Conservation (phyloP, 2,329 filamentous ascomycete species). For the Ophiostoma sp. region DNA sequence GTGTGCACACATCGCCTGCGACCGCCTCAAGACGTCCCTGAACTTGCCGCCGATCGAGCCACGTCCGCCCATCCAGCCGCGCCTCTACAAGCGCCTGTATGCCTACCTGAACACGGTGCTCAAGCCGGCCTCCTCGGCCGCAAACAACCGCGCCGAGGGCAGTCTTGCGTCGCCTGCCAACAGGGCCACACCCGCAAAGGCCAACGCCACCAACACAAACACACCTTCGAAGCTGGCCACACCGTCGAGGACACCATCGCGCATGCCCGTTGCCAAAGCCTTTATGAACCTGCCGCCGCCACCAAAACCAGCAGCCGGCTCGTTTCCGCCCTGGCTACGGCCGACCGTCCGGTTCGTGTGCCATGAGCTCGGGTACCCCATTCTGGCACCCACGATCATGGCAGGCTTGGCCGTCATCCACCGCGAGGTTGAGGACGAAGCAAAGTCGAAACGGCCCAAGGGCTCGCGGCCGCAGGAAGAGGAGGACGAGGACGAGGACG, state of each 20-base stretch:
- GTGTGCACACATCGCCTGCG: slow-evolving; percentile 85
- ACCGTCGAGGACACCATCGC: background rate
- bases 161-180: slow-evolving; percentile 25
- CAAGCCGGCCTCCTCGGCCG: background rate
- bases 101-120: slow-evolving; percentile 71
- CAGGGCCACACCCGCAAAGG: background rate
- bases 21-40: slow-evolving; percentile 71
- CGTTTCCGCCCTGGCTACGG: slow-evolving; percentile 57
- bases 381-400: slow-evolving; percentile 65
- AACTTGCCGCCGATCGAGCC: slow-evolving; percentile 72
- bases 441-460: background rate
- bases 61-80: slow-evolving; percentile 70
- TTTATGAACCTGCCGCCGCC: background rate
- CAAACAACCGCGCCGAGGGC: slow-evolving; percentile 1
- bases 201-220: background rate
- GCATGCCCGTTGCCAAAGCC: slow-evolving; percentile 30
- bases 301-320: background rate
- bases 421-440: slow-evolving; percentile 28
- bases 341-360: slow-evolving; percentile 62
- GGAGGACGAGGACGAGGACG: slow-evolving; percentile 24
- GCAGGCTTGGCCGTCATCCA: slow-evolving; percentile 61
- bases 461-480: background rate
- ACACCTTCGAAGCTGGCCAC: background rate
- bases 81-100: slow-evolving; percentile 79
- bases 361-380: slow-evolving; percentile 53